phyloP scores from a whole-genome alignment of 768 basidiomycete species.

The Suillus occidentalis region DNA sequence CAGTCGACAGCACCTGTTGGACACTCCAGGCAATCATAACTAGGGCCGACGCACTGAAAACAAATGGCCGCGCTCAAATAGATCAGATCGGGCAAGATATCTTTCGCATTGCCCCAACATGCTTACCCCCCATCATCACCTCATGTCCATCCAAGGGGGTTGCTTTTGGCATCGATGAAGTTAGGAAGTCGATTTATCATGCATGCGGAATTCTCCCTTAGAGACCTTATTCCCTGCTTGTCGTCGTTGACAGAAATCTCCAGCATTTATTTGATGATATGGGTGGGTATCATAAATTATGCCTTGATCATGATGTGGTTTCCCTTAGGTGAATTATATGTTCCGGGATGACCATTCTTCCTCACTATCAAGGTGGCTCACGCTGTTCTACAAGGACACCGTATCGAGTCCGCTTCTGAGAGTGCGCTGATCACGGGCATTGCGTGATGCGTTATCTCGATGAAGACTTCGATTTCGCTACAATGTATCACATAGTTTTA shows the following conservation, averaged over 20 bases:
- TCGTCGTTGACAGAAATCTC: background rate
- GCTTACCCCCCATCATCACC: slow-evolving; percentile 66
- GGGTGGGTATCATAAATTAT: background rate
- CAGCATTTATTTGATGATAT: background rate
- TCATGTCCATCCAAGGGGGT: slow-evolving; percentile 46
- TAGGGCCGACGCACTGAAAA: slow-evolving; percentile 57
- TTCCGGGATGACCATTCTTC: background rate
- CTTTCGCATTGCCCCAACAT: slow-evolving; percentile 54
- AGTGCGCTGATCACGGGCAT: too few relatives aligned
- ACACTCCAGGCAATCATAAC: slow-evolving; percentile 74
- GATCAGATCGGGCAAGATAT: slow-evolving; percentile 49
- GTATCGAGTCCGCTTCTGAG: background rate
- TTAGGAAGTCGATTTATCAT: slow-evolving; percentile 58
- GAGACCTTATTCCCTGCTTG: background rate
- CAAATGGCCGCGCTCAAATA: slow-evolving; percentile 35
- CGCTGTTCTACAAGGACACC: background rate
- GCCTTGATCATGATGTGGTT: background rate
- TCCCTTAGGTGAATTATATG: background rate
- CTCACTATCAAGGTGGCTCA: background rate
- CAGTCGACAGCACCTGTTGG: slow-evolving; percentile 41
- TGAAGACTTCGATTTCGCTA: background rate
- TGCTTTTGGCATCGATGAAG: slow-evolving; percentile 54
- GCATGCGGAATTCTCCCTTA: slow-evolving; percentile 47
- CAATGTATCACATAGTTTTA: background rate
- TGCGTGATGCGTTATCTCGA: background rate